These are phyloP conservation scores for Tremellales sp. DNA, from an alignment of 1,284 basidiomycete genomes.

Conservation along the genomic window DNA sequence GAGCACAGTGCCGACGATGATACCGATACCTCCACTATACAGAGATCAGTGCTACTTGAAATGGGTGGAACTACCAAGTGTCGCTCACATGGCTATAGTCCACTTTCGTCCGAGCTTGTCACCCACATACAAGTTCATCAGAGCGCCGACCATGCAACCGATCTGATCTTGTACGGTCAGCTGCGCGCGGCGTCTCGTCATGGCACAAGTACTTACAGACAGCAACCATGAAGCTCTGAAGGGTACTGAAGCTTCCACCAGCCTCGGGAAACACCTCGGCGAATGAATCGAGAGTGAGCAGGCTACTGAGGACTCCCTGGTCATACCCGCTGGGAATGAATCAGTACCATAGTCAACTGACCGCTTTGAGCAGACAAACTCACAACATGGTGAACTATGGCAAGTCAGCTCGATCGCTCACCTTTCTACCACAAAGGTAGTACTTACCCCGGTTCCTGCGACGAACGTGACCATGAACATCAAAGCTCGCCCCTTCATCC, in stretches of 20 bases:
- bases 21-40: constrained; percentile 34
- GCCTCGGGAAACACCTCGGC: constrained; percentile 30
- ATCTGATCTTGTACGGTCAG: constrained; percentile 33
- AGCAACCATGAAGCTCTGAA: constrained; percentile 42
- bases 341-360: no score
- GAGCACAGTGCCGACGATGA: constrained; percentile 49
- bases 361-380: no score
- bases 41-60: background rate
- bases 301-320: constrained; percentile 38
- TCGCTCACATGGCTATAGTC: background rate
- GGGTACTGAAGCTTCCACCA: constrained; percentile 12
- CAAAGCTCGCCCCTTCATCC: constrained; percentile 5
- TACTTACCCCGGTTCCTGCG: constrained; percentile 18
- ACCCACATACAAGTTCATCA: constrained; percentile 45
- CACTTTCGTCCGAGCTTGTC: constrained; percentile 40
- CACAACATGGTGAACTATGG: background rate
- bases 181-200: background rate
- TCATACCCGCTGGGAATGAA: no score
- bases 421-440: constrained; percentile 12
- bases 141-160: constrained; percentile 47
- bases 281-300: constrained; percentile 39
- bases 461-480: constrained; percentile 47
- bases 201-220: constrained; percentile 28
- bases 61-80: no score
- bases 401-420: background rate